Conservation (phyloP, 2,329 filamentous ascomycete species). For the Graphiopsis chlorocephala region DNA sequence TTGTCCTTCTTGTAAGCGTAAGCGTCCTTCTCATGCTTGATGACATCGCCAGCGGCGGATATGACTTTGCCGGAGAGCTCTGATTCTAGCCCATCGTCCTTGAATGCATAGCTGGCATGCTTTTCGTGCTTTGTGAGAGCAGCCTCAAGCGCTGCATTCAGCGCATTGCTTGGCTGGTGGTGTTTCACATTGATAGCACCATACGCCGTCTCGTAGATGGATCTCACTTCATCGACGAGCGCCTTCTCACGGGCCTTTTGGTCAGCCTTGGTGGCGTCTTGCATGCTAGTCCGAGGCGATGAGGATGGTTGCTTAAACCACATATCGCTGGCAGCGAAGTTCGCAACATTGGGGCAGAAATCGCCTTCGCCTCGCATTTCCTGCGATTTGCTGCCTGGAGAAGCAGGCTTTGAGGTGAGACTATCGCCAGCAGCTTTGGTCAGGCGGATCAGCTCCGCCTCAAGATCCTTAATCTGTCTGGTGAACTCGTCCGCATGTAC, state of each 20-base stretch:
- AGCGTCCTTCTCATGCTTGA: not conserved
- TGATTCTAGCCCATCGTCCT: conserved; percentile 23
- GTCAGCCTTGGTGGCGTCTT: conserved; percentile 22
- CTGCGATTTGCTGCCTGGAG: conserved; percentile 5
- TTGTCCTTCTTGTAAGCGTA: conserved; percentile 1
- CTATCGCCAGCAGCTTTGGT: not conserved
- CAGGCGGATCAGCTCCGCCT: conserved; percentile 2
- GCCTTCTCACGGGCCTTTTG: conserved; percentile 31
- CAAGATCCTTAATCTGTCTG: conserved; percentile 12
- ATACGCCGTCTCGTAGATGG: conserved; percentile 44
- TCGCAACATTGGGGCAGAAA: conserved; percentile 35
- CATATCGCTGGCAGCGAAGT: conserved; percentile 33
- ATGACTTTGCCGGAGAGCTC: conserved; percentile 19
- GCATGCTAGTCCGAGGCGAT: conserved; percentile 16
- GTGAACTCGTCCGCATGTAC: conserved; percentile 14
- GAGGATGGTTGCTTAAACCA: conserved; percentile 39
- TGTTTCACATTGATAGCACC: conserved; percentile 36
- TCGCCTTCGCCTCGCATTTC: conserved; percentile 37
- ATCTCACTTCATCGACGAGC: conserved; percentile 39
- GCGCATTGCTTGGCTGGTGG: conserved; percentile 20
- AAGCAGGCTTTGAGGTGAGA: not conserved
- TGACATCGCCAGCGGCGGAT: not conserved
- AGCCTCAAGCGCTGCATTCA: conserved; percentile 18
- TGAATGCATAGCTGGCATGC: conserved; percentile 20
- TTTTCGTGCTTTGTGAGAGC: conserved; percentile 29